A percentile compares a stretch with the other conserved stretches of the same genome.
phyloP scores from a whole-genome alignment of 495 filamentous ascomycete genomes.

The Penicillium lagena region DNA sequence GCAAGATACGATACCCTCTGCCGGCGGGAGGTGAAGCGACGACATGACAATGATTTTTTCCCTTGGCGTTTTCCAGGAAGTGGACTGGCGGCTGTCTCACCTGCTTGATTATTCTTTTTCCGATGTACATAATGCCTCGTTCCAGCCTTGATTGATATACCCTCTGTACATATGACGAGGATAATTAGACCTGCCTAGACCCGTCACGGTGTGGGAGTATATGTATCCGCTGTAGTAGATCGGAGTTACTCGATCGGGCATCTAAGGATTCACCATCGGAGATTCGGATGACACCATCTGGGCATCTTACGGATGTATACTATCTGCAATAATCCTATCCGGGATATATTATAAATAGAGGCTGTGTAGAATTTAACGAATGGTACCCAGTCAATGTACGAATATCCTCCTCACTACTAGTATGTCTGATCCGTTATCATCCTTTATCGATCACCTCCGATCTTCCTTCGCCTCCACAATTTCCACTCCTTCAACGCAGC shows the following conservation, averaged over 20 bases:
- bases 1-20: constrained; percentile 18
- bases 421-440: constrained; percentile 13
- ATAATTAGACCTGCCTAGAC: constrained; percentile 3
- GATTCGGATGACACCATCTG: constrained; percentile 18
- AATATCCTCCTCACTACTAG: no score
- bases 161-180: constrained; percentile 11
- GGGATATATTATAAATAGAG: not conserved
- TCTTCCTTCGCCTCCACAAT: constrained; percentile 14
- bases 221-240: not conserved
- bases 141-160: not conserved
- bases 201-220: constrained; percentile 2
- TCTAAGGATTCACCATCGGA: constrained; percentile 3
- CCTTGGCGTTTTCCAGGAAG: not conserved
- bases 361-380: not conserved
- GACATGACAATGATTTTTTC: no score
- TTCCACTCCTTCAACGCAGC: constrained; percentile 1
- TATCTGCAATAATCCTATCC: not conserved
- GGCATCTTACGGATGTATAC: not conserved
- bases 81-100: constrained; percentile 1
- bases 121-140: constrained; percentile 11
- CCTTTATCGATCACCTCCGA: constrained; percentile 17
- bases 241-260: constrained; percentile 2
- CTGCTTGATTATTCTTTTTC: not conserved
- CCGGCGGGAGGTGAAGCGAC: no score
- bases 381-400: no score